These are phyloP conservation scores for Solanum neorickii DNA, from an alignment of 257 asterid species.

Conservation along the genomic window DNA sequence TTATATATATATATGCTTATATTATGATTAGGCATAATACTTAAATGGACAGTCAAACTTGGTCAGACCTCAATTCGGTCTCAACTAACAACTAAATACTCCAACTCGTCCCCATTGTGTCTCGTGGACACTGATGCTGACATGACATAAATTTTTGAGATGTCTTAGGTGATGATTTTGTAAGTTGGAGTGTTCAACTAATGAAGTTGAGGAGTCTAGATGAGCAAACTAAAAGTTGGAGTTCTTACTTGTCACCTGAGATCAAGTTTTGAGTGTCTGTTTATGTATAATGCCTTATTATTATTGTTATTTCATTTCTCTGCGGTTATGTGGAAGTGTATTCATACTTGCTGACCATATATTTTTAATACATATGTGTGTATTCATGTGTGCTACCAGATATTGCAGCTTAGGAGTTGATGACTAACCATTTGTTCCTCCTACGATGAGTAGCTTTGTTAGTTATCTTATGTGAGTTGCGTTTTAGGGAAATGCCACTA, in stretches of 20 bases:
- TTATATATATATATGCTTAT: neutral
- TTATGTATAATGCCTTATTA: neutral
- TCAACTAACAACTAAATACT: neutral
- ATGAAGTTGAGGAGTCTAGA: neutral
- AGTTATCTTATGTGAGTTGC: neutral
- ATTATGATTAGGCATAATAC: neutral
- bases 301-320: neutral
- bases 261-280: neutral
- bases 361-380: neutral
- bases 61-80: neutral
- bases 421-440: neutral
- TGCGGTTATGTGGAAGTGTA: neutral
- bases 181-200: neutral
- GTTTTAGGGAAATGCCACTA: neutral
- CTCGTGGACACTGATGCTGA: neutral
- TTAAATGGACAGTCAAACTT: neutral
- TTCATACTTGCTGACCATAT: neutral
- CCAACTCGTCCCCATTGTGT: neutral
- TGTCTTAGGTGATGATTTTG: neutral
- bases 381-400: neutral
- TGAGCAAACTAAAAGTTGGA: neutral
- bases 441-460: neutral
- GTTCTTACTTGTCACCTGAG: neutral
- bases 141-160: neutral
- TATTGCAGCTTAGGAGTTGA: neutral